Percentiles rank a stretch among this genome's conserved stretches.
Evolutionary conservation across 352 stramenopile species (phyloP).

Genomic region (Globisporangium abappressorium): DNA sequence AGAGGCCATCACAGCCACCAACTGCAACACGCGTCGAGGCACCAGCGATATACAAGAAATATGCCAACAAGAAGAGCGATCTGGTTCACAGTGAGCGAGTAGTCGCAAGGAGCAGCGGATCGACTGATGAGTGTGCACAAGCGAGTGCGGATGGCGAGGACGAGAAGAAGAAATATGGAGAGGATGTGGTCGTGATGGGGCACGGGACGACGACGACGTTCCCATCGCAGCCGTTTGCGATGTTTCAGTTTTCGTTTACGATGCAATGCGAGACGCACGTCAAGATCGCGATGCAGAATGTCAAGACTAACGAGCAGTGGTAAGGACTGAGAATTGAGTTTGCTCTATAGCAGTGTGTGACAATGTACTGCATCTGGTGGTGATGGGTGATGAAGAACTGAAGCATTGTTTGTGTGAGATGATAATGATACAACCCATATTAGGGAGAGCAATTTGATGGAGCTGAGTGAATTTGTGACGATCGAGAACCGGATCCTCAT

Average conservation of each 20-base stretch:
- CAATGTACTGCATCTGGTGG: no score
- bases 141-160: background rate
- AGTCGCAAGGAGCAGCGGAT: background rate
- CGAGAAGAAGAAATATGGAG: background rate
- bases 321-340: background rate
- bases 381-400: no score
- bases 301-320: background rate
- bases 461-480: background rate
- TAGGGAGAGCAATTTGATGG: background rate
- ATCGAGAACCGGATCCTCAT: background rate
- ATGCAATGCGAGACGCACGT: background rate
- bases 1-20: no score
- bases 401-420: no score
- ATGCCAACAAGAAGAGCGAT: background rate
- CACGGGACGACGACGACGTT: background rate
- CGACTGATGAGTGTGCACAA: background rate
- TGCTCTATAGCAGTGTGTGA: background rate
- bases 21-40: no score
- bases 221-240: background rate
- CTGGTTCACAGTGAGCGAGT: background rate
- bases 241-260: background rate
- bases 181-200: background rate
- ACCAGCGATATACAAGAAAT: no score
- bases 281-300: background rate
- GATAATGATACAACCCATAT: no score